Evolutionary conservation across 2,329 filamentous ascomycete genomes (phyloP).

Genomic region (Colletotrichum tamarilloi): DNA sequence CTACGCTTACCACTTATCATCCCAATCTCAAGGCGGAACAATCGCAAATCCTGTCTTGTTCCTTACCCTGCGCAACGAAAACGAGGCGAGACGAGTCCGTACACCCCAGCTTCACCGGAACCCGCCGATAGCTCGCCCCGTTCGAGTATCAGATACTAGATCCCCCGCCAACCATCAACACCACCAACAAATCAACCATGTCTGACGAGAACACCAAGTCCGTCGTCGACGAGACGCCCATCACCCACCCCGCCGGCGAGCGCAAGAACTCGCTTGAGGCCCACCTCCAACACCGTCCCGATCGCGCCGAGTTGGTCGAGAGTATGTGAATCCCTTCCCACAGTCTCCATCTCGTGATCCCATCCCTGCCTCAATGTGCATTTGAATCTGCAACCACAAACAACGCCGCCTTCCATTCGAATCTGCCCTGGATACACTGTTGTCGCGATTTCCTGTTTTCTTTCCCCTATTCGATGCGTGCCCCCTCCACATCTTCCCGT

Average conservation of each 20-base stretch:
- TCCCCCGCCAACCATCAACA: constrained; percentile 18
- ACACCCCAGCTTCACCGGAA: background rate
- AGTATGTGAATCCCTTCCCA: constrained; percentile 61
- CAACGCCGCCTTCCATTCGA: background rate
- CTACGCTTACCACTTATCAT: background rate
- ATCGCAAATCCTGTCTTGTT: background rate
- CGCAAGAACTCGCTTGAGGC: constrained; percentile 79
- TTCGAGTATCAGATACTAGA: constrained; percentile 12
- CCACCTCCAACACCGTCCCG: constrained; percentile 77
- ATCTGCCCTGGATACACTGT: background rate
- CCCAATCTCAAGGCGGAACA: constrained; percentile 10
- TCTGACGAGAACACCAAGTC: constrained; percentile 41
- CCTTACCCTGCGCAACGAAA: constrained; percentile 9
- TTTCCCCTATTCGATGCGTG: background rate
- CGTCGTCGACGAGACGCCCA: constrained; percentile 66
- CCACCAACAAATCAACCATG: constrained; percentile 42
- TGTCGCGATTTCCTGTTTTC: constrained; percentile 10
- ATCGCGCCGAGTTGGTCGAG: constrained; percentile 82
- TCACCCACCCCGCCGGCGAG: constrained; percentile 59
- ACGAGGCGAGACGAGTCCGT: constrained; percentile 16
- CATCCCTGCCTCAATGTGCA: background rate
- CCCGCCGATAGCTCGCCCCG: background rate
- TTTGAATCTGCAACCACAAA: background rate
- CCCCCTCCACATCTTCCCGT: constrained; percentile 12
- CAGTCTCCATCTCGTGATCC: background rate